Percentiles rank a stretch among this genome's conserved stretches.
Evolutionary conservation across 345 rosid genomes (phyloP).

Genomic region (Gossypium stocksii): DNA sequence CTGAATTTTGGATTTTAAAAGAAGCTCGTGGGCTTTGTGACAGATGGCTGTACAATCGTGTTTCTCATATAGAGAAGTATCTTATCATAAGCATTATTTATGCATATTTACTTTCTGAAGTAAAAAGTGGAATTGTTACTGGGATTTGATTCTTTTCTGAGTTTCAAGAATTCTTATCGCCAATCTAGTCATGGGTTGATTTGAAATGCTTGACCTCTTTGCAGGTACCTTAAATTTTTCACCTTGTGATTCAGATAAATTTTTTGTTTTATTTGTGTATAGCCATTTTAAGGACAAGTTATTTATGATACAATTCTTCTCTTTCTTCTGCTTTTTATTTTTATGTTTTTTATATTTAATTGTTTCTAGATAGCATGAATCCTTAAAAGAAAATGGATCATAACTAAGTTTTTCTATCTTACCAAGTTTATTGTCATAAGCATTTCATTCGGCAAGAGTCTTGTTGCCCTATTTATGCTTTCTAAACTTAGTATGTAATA

Average conservation of each 20-base stretch:
- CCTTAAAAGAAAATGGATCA: neutral
- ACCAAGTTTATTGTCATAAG: neutral
- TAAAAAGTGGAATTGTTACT: too few relatives aligned
- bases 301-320: neutral
- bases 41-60: neutral
- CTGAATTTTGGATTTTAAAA: neutral
- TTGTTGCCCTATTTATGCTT: neutral
- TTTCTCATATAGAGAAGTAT: neutral
- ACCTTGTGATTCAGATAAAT: neutral
- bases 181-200: too few relatives aligned
- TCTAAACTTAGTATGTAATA: neutral
- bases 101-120: neutral
- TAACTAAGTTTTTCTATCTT: neutral
- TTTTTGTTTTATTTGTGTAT: neutral
- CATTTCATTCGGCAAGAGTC: neutral
- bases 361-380: neutral
- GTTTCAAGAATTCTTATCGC: too few relatives aligned
- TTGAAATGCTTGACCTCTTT: too few relatives aligned
- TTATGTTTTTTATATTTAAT: neutral
- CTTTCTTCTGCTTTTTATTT: fast-evolving
- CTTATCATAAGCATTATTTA: neutral
- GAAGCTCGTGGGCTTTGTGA: neutral
- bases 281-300: conserved; percentile 1
- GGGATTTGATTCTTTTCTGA: too few relatives aligned
- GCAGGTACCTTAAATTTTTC: too few relatives aligned